Evolutionary conservation across 2,329 filamentous ascomycete genomes (phyloP).

Genomic region (Dactylellina parvicollis): DNA sequence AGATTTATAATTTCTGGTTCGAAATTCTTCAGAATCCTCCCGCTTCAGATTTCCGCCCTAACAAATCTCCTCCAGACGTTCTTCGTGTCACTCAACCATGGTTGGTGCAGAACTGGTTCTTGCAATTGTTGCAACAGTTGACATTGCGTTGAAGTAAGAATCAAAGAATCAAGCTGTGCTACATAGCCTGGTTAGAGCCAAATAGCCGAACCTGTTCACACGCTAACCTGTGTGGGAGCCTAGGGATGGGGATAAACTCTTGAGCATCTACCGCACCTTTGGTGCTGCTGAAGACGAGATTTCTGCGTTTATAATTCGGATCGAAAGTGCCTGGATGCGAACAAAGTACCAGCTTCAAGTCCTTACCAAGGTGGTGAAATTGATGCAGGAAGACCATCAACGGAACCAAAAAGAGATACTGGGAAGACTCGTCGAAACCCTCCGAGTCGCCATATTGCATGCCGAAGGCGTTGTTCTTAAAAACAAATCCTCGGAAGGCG

Average conservation of each 20-base stretch:
- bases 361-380: conserved; percentile 50
- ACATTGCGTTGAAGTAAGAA: conserved; percentile 54
- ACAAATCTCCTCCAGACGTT: too few relatives aligned
- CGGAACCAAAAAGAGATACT: conserved; percentile 53
- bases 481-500: conserved; percentile 2
- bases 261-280: conserved; percentile 49
- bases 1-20: too few relatives aligned
- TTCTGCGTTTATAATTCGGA: conserved; percentile 45
- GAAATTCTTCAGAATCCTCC: too few relatives aligned
- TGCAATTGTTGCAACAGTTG: conserved; percentile 51
- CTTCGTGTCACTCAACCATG: too few relatives aligned
- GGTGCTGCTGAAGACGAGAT: conserved; percentile 55
- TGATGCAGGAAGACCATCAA: conserved; percentile 56
- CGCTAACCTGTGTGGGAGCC: neutral
- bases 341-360: conserved; percentile 58
- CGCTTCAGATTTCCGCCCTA: too few relatives aligned
- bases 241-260: conserved; percentile 54
- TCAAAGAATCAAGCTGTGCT: neutral
- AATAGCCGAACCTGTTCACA: too few relatives aligned
- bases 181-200: too few relatives aligned
- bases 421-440: conserved; percentile 41
- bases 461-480: conserved; percentile 27
- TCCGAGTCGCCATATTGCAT: conserved; percentile 43
- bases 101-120: conserved; percentile 33
- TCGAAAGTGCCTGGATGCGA: conserved; percentile 55